These are phyloP conservation scores for Fusarium decemcellulare DNA, from an alignment of 2,329 filamentous ascomycete genomes.

Conservation along the genomic window DNA sequence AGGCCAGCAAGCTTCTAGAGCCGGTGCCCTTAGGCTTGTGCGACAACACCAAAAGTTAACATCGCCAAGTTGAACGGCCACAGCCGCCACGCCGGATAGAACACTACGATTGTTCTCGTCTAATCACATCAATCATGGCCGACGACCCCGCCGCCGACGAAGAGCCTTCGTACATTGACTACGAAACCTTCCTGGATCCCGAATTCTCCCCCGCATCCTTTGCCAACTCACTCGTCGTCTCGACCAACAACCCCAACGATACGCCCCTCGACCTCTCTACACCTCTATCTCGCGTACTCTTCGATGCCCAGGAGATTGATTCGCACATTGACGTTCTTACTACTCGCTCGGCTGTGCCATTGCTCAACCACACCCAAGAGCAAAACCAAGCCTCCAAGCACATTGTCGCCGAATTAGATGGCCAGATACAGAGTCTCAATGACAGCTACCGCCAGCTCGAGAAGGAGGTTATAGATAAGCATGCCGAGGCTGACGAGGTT, in stretches of 20 bases:
- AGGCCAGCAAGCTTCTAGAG: conserved; percentile 49
- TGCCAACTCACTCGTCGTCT: conserved; percentile 88
- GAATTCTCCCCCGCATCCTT: conserved; percentile 86
- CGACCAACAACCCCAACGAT: conserved; percentile 94
- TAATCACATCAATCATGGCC: conserved; percentile 13
- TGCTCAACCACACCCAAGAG: conserved; percentile 82
- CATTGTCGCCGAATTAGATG: conserved; percentile 83
- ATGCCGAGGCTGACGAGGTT: conserved; percentile 89
- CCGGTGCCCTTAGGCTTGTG: conserved; percentile 26
- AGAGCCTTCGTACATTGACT: conserved; percentile 92
- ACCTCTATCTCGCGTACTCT: conserved; percentile 91
- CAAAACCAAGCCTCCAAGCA: conserved; percentile 80
- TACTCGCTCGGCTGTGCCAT: conserved; percentile 84
- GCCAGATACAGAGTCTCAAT: conserved; percentile 84
- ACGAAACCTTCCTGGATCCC: conserved; percentile 89
- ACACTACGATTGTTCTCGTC: background rate
- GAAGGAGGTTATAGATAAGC: conserved; percentile 87
- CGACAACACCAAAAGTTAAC: conserved; percentile 11
- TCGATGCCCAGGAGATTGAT: conserved; percentile 97
- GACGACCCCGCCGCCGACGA: conserved; percentile 50
- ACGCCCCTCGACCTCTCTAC: conserved; percentile 93
- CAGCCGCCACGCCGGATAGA: background rate
- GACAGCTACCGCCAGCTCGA: conserved; percentile 89
- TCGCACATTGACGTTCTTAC: conserved; percentile 94
- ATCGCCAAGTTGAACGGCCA: conserved; percentile 20